Evolutionary conservation across 2,329 filamentous ascomycete species (phyloP), one percentile per base, ranked within the genome.

Genomic region (Paracamarosporium sp.): DNA sequence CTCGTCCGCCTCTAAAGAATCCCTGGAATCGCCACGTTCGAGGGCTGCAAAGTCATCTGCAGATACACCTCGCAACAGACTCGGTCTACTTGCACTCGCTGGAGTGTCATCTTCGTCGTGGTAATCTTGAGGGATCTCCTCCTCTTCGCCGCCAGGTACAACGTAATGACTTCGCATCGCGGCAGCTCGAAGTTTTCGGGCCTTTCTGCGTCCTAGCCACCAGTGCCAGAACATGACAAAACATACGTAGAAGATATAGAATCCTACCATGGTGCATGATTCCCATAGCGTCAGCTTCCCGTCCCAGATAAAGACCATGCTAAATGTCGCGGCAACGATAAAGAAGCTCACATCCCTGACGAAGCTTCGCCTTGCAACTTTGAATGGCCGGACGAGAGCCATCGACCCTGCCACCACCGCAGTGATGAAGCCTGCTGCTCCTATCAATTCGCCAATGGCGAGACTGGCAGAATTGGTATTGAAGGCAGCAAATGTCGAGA

Each of bases 401-500:
- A 99, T 99, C 55, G 93, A 96, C 15, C 95, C 95, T 5, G 94
- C 93, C 31, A 99, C 95, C 17, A 99, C 94, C 1, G 93, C 91
- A 1, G 93, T 96, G 76, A 99, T 99, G 79, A 99, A 99, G 62
- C 92, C 88, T 31, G 95, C 95, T 11, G 95, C 95, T 31, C 95
- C 95, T 52, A 99, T 92, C 50, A 99, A 83, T 79, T 99, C 95
- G 44, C 95, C 95, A 38, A 99, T 88, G 1, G 95, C 95, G 83
- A 99, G 86, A 80, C 93, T 96, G n/a, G 94, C 94, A 74, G 93
- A 97, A 72, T 98, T 92, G 24, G 93, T 97, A 70, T 89, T 89
- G 92, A 99, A 98, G 66, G 95, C 96, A 15, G 95, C 95, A 79
- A 99, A 98, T 2, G 95, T 99, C 64, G 93, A 97, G 78, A 99